phyloP scores from a whole-genome alignment of 306 rosid species.

The Fragaria iinumae region DNA sequence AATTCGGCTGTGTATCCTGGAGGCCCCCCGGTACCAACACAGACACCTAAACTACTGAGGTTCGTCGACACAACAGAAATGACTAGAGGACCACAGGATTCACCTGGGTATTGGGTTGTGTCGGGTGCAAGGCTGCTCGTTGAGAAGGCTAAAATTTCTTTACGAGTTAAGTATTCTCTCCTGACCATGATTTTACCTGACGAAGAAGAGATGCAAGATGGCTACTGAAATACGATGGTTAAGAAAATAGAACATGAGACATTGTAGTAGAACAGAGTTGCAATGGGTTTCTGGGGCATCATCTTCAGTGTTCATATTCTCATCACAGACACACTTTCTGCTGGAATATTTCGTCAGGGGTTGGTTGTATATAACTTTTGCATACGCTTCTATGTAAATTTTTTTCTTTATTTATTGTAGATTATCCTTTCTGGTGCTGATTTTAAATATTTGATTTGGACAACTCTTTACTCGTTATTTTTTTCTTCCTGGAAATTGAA shows the following conservation, averaged over 20 bases:
- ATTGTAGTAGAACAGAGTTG: neutral
- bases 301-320: slow-evolving; percentile 22
- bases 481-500: neutral
- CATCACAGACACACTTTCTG: slow-evolving; percentile 2
- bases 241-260: neutral
- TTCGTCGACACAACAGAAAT: slow-evolving; percentile 88
- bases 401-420: slow-evolving; percentile 41
- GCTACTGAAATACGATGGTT: neutral
- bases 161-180: slow-evolving; percentile 76
- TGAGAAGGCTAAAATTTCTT: slow-evolving; percentile 77
- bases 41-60: slow-evolving; percentile 66
- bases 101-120: slow-evolving; percentile 89
- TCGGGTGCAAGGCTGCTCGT: slow-evolving; percentile 76
- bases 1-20: slow-evolving; percentile 86
- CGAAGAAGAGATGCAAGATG: slow-evolving; percentile 42
- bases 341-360: slow-evolving; percentile 10
- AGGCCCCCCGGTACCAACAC: slow-evolving; percentile 76
- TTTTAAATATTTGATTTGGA: slow-evolving; percentile 21
- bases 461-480: neutral
- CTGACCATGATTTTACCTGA: slow-evolving; percentile 58
- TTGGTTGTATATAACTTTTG: slow-evolving; percentile 44
- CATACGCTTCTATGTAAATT: slow-evolving; percentile 40
- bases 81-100: slow-evolving; percentile 92
- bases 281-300: neutral
- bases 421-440: slow-evolving; percentile 18